Evolutionary conservation across 805 yeast species (phyloP), one percentile per base, ranked within the genome.

Genomic region (Ogataea nakhonphanomensis): DNA sequence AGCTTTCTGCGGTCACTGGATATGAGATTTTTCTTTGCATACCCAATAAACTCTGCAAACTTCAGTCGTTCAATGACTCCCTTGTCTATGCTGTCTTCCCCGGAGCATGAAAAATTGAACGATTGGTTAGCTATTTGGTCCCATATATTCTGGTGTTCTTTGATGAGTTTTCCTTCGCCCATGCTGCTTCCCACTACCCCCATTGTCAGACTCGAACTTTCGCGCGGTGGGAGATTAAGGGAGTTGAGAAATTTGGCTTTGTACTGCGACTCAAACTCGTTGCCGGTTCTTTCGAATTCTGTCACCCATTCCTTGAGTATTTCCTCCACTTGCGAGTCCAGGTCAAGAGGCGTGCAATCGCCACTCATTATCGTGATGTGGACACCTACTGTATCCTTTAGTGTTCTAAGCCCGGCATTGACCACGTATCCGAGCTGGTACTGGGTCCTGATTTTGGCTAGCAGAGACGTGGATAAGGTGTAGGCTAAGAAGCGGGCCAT

Each of bases 351-450:
- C 0, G 62, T 42, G 38, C 65, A 65, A 2, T 60, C 61, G 11
- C 73, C 71, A 46, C 87, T 78, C 68, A 79, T 72, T 0, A 81
- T 58, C 1, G 76, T 65, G 8, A 84, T 59, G 49, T 78, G 81
- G 3, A 82, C 44, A 1, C 91, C 91, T 24, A 74, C 57, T 0
- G 80, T 72, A 15, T 69, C 66, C 39, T 79, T 64, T 22, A 76
- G 57, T 0, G 73, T 50, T 43, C 84, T 61, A 20, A 71, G 40
- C 0, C 88, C 88, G 14, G 80, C 74, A n/a, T 71, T 48, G 0
- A 81, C 76, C 5, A 71, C 67, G 53, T 84, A 84, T 0, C 87
- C 90, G 39, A 84, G 57, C 46, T 78, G 84, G 43, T 69, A 70
- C 48, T 70, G 72, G 13, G 68, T 69, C 45, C 90, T 61, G 12